phyloP scores from a whole-genome alignment of 331 rosid genomes.

The Acacia pycnantha region DNA sequence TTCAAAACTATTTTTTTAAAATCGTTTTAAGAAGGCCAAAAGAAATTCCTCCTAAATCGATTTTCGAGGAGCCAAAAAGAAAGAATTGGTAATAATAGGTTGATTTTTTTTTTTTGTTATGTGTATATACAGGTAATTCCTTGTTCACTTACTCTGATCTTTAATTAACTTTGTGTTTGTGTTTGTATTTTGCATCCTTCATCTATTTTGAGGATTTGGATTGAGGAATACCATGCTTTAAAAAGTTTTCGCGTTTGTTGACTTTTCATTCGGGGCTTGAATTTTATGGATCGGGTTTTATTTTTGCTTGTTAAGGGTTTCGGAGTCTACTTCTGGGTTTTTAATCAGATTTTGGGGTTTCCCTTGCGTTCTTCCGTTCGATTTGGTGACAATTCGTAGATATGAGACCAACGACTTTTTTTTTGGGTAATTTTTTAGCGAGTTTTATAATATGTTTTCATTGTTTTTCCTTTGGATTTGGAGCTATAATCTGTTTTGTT shows the following conservation, averaged over 20 bases:
- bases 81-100: neutral
- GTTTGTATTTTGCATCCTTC: neutral
- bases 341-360: neutral
- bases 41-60: neutral
- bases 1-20: neutral
- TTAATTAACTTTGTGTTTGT: neutral
- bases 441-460: neutral
- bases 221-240: neutral
- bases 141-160: neutral
- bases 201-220: neutral
- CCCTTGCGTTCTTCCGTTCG: neutral
- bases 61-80: neutral
- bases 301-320: neutral
- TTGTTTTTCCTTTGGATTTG: neutral
- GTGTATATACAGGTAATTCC: conserved; percentile 21
- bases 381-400: neutral
- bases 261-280: conserved; percentile 14
- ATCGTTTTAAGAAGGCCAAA: neutral
- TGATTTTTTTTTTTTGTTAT: conserved; percentile 13
- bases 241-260: neutral
- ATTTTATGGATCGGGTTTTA: conserved; percentile 41
- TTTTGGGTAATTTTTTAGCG: no score
- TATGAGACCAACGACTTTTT: neutral
- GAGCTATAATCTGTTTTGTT: conserved; percentile 3
- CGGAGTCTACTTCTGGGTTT: neutral